A percentile compares a stretch with the other conserved stretches of the same genome.
Conservation (phyloP, 345 rosid genomes). For the Bruguiera gymnorhiza region DNA sequence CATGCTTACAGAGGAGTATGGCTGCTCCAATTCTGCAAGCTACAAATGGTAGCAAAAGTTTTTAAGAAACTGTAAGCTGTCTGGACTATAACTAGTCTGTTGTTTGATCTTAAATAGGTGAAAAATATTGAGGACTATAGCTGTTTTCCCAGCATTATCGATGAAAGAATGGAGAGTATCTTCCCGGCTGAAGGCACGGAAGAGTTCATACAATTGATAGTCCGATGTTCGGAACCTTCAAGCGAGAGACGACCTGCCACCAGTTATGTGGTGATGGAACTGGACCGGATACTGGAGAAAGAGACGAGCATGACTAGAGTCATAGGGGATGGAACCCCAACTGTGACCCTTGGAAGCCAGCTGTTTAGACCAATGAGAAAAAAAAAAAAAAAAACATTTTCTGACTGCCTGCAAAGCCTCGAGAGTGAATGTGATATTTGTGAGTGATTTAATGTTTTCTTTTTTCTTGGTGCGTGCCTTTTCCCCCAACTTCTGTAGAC, state of each 20-base stretch:
- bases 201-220: slow-evolving; percentile 52
- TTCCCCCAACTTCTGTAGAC: slow-evolving; percentile 1
- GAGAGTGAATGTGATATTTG: slow-evolving; percentile 34
- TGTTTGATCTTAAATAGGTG: slow-evolving; percentile 39
- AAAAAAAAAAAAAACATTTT: neutral
- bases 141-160: slow-evolving; percentile 48
- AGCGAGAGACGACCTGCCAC: slow-evolving; percentile 80
- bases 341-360: slow-evolving; percentile 86
- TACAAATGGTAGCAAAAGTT: neutral
- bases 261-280: slow-evolving; percentile 69
- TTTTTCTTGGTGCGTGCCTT: slow-evolving; percentile 8
- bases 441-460: slow-evolving; percentile 15
- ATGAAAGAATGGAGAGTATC: slow-evolving; percentile 58
- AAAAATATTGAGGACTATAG: slow-evolving; percentile 51
- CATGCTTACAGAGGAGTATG: neutral
- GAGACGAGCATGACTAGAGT: slow-evolving; percentile 79
- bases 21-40: neutral
- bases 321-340: slow-evolving; percentile 82
- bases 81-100: neutral
- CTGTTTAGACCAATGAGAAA: slow-evolving; percentile 55
- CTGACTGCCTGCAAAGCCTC: slow-evolving; percentile 18
- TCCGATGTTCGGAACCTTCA: slow-evolving; percentile 57
- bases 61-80: too few species aligned
- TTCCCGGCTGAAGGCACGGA: slow-evolving; percentile 88
- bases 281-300: slow-evolving; percentile 68